These are phyloP conservation scores for Trametes coccinea DNA, from an alignment of 768 basidiomycete genomes.

Conservation along the genomic window DNA sequence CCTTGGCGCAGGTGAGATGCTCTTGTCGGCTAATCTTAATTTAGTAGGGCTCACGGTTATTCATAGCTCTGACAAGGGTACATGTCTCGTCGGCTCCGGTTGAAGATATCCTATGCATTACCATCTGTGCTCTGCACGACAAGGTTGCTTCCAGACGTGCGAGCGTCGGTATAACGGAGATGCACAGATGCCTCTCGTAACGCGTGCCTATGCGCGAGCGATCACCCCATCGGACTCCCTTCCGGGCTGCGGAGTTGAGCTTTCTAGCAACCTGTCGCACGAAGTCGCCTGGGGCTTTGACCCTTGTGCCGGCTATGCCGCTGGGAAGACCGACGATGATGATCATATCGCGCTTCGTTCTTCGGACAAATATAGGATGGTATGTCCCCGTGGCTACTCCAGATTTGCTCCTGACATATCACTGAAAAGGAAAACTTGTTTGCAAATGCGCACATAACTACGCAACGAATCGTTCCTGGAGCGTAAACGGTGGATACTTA, in stretches of 20 bases:
- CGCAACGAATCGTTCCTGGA: no score
- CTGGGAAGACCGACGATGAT: not conserved
- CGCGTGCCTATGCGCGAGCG: not conserved
- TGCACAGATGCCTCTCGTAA: not conserved
- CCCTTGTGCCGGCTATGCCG: not conserved
- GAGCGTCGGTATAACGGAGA: not conserved
- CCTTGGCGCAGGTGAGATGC: not conserved
- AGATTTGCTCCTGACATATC: not conserved
- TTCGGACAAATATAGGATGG: conserved; percentile 9
- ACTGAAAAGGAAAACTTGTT: not conserved
- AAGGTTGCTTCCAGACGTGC: no score
- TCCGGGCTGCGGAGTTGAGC: not conserved
- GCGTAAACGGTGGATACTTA: not conserved
- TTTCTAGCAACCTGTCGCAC: not conserved
- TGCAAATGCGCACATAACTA: no score
- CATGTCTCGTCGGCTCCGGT: not conserved
- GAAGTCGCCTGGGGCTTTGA: not conserved
- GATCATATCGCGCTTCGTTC: not conserved
- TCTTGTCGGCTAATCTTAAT: not conserved
- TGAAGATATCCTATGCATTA: not conserved
- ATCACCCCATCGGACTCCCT: not conserved
- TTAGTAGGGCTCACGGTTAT: conserved; percentile 9
- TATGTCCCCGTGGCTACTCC: conserved; percentile 3
- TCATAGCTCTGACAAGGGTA: not conserved
- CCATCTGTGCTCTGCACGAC: not conserved